Evolutionary conservation across 2,329 filamentous ascomycete genomes (phyloP).

Genomic region (Paecilomyces sp.): DNA sequence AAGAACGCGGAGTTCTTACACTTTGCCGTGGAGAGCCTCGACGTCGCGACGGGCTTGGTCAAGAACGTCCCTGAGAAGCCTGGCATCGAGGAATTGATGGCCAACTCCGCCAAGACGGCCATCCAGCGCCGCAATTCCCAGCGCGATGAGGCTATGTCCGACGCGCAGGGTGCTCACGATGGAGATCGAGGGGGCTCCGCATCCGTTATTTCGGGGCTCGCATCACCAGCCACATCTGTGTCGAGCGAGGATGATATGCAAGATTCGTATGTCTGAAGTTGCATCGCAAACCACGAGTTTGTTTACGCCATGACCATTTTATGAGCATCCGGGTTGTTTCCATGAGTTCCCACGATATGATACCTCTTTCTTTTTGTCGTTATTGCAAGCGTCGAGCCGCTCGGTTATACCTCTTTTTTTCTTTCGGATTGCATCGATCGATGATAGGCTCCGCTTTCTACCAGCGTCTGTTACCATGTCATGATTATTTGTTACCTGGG

Average conservation of each 20-base stretch:
- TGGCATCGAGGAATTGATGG: conserved; percentile 43
- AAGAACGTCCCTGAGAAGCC: conserved; percentile 67
- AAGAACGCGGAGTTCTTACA: conserved; percentile 53
- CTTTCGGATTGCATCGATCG: neutral
- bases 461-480: neutral
- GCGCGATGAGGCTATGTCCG: conserved; percentile 20
- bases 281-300: neutral
- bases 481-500: neutral
- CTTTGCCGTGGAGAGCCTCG: conserved; percentile 72
- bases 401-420: neutral
- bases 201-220: conserved; percentile 30
- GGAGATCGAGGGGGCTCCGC: conserved; percentile 17
- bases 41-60: conserved; percentile 62
- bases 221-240: conserved; percentile 29
- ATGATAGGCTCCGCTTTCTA: neutral
- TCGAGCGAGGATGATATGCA: conserved; percentile 22
- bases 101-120: conserved; percentile 18
- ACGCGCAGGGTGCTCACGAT: conserved; percentile 12
- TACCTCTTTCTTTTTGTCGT: neutral
- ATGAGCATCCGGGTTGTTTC: neutral
- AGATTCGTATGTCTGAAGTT: conserved; percentile 11
- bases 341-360: neutral
- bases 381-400: neutral
- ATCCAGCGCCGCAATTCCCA: conserved; percentile 10
- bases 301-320: neutral